A percentile compares a stretch with the other conserved stretches of the same genome.
Evolutionary conservation across 352 stramenopile species (phyloP).

Genomic region (Globisporangium cederbergense): DNA sequence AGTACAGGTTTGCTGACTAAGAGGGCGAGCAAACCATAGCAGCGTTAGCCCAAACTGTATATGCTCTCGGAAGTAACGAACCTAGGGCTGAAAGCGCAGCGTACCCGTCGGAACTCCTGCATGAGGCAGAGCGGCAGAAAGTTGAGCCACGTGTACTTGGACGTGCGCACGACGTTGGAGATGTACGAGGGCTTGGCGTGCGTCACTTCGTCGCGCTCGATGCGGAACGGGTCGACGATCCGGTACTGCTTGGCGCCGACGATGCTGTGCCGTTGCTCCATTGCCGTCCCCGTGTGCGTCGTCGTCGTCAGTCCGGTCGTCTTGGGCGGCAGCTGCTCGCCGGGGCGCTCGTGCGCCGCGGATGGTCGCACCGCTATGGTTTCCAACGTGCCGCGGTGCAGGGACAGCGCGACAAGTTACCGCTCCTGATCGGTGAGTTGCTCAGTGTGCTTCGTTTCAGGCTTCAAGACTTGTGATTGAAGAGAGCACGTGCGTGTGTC

Average conservation of each 20-base stretch:
- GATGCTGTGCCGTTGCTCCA: slow-evolving; percentile 20
- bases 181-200: slow-evolving; percentile 54
- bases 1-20: slow-evolving; percentile 85
- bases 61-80: slow-evolving; percentile 44
- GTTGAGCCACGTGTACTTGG: slow-evolving; percentile 89
- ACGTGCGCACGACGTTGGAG: slow-evolving; percentile 84
- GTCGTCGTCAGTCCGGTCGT: background rate
- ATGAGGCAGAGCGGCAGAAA: slow-evolving; percentile 66
- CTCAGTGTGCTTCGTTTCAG: background rate
- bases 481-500: background rate
- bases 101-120: slow-evolving; percentile 83
- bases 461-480: background rate
- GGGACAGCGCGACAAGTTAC: background rate
- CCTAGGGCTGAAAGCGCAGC: background rate
- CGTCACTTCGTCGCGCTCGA: slow-evolving; percentile 47
- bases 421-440: background rate
- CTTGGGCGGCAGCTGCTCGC: background rate
- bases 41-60: background rate
- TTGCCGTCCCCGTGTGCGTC: background rate
- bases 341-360: background rate
- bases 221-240: slow-evolving; percentile 61
- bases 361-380: slow-evolving; percentile 7
- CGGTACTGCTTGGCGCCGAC: slow-evolving; percentile 33
- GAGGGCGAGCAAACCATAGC: background rate
- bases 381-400: background rate